Conservation (phyloP, 352 stramenopile species). For the Phytophthora pini region DNA sequence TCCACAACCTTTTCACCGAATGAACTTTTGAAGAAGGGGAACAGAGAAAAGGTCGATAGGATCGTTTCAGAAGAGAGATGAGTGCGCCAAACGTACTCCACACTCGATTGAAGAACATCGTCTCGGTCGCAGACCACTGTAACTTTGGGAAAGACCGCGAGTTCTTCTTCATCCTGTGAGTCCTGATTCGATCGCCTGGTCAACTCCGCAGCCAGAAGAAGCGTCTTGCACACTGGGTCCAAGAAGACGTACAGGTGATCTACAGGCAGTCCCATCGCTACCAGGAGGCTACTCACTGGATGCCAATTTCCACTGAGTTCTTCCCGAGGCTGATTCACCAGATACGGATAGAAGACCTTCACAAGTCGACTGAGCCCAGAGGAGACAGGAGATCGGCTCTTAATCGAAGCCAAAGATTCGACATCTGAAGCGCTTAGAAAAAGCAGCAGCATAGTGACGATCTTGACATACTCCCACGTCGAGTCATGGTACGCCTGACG, state of each 20-base stretch:
- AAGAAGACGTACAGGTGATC: conserved; percentile 41
- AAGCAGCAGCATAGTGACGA: conserved; percentile 27
- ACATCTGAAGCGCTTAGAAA: conserved; percentile 15
- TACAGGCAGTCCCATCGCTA: conserved; percentile 29
- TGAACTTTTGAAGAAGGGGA: conserved; percentile 69
- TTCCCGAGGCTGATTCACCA: conserved; percentile 60
- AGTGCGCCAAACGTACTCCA: conserved; percentile 40
- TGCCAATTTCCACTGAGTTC: conserved; percentile 49
- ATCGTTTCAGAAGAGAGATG: conserved; percentile 22
- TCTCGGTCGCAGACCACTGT: conserved; percentile 57
- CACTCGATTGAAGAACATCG: conserved; percentile 47
- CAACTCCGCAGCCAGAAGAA: conserved; percentile 52
- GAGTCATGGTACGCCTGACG: conserved; percentile 33
- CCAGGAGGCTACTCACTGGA: conserved; percentile 34
- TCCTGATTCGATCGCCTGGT: conserved; percentile 25
- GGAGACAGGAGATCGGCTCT: conserved; percentile 15
- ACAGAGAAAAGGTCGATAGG: conserved; percentile 43
- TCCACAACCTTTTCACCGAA: conserved; percentile 78
- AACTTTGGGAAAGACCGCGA: conserved; percentile 45
- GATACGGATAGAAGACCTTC: conserved; percentile 77
- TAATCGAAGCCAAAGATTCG: background rate
- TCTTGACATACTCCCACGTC: conserved; percentile 43
- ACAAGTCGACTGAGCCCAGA: conserved; percentile 49
- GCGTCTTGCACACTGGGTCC: conserved; percentile 53
- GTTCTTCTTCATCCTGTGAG: conserved; percentile 13